These are phyloP conservation scores for Ceratocystis variospora DNA, from an alignment of 2,329 filamentous ascomycete genomes.

Conservation along the genomic window DNA sequence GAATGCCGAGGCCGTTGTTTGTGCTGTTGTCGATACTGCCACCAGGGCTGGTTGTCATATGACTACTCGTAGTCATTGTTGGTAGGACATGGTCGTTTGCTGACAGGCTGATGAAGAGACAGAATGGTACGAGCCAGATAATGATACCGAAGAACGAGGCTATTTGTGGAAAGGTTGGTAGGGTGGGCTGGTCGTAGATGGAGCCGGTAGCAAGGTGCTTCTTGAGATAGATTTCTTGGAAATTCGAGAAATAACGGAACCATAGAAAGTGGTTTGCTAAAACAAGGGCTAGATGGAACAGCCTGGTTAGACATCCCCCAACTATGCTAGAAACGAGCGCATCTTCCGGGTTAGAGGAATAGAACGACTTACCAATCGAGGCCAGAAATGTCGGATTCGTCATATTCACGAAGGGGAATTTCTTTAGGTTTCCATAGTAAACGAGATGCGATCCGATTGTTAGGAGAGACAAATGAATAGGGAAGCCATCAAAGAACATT, in stretches of 20 bases:
- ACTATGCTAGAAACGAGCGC: not conserved
- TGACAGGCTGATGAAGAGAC: conserved; percentile 84
- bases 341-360: not conserved
- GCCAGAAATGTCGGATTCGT: conserved; percentile 74
- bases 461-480: conserved; percentile 57
- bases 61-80: conserved; percentile 60
- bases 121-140: conserved; percentile 92
- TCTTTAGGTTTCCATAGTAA: conserved; percentile 73
- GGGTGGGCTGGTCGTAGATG: conserved; percentile 46
- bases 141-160: conserved; percentile 92
- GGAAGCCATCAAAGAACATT: conserved; percentile 72
- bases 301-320: not conserved
- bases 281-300: conserved; percentile 50
- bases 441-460: conserved; percentile 69
- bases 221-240: conserved; percentile 43
- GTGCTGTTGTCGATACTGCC: not conserved
- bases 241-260: conserved; percentile 79
- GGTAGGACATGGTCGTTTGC: conserved; percentile 92
- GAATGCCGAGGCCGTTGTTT: not conserved
- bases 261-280: conserved; percentile 85
- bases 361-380: conserved; percentile 55
- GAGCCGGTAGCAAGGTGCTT: conserved; percentile 30
- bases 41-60: conserved; percentile 28
- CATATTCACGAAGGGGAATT: conserved; percentile 66
- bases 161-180: conserved; percentile 84